Evolutionary conservation across 352 stramenopile genomes (phyloP).

Genomic region (Pelagophyceae sp.): DNA sequence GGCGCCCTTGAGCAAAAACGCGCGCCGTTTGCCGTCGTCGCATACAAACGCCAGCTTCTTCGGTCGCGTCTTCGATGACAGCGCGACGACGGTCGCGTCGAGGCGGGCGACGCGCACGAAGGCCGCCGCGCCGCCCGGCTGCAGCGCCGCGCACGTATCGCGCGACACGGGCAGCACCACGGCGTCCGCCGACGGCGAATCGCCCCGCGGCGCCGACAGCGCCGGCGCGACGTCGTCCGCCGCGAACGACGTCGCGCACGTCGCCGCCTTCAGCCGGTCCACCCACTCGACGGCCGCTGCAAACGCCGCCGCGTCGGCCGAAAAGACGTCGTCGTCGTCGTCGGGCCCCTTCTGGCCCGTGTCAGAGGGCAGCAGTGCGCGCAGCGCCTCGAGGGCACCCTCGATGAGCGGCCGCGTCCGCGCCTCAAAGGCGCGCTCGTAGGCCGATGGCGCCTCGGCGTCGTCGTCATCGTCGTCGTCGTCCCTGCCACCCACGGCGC

Average conservation of each 20-base stretch:
- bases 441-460: not conserved
- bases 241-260: not conserved
- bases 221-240: not conserved
- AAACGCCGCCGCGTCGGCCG: too few species aligned
- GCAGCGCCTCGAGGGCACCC: not conserved
- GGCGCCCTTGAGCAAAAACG: slow-evolving; percentile 68
- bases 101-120: not conserved
- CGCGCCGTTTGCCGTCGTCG: slow-evolving; percentile 57
- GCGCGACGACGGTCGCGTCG: not conserved
- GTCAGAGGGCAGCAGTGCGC: not conserved
- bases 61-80: slow-evolving; percentile 35
- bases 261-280: not conserved
- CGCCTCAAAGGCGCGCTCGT: not conserved
- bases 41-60: slow-evolving; percentile 67
- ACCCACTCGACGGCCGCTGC: not conserved
- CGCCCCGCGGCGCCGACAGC: not conserved
- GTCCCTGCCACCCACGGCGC: not conserved
- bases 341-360: not conserved
- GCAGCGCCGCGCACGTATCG: too few species aligned
- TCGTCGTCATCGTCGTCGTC: not conserved
- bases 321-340: not conserved
- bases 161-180: not conserved
- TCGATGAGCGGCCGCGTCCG: not conserved
- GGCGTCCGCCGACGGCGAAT: not conserved
- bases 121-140: not conserved